Conservation (phyloP, 2,329 filamentous ascomycete genomes). For the Malbranchea zuffiana region DNA sequence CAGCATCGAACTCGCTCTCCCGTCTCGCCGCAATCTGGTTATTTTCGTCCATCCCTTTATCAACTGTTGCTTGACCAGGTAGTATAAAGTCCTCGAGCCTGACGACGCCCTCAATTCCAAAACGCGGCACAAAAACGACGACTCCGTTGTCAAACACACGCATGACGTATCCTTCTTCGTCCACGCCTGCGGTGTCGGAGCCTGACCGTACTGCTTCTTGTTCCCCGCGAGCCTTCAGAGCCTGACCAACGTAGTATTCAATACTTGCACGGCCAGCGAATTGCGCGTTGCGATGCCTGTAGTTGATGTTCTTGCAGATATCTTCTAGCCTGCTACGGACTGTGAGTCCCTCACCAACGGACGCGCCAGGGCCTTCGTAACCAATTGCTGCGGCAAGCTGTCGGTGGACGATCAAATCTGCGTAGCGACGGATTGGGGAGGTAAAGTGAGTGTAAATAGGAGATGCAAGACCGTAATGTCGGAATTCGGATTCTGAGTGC, state of each 20-base stretch:
- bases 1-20: conserved; percentile 71
- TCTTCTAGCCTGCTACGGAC: conserved; percentile 77
- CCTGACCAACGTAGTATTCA: conserved; percentile 96
- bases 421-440: conserved; percentile 90
- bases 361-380: conserved; percentile 55
- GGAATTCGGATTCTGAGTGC: conserved; percentile 85
- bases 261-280: conserved; percentile 88
- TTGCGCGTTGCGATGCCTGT: conserved; percentile 92
- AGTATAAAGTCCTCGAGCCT: conserved; percentile 71
- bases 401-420: conserved; percentile 87
- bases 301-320: conserved; percentile 97
- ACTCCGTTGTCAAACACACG: conserved; percentile 95
- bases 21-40: conserved; percentile 35
- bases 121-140: conserved; percentile 88
- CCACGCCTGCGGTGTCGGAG: conserved; percentile 32
- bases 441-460: conserved; percentile 99
- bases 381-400: conserved; percentile 92
- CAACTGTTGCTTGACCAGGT: conserved; percentile 21
- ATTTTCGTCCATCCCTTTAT: conserved; percentile 5
- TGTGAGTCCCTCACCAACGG: conserved; percentile 68
- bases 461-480: conserved; percentile 90
- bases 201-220: conserved; percentile 24
- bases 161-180: conserved; percentile 94
- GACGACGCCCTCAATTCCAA: conserved; percentile 90
- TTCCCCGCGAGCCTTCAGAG: conserved; percentile 61